Base-by-base conservation (phyloP, 2,329 filamentous ascomycete genomes). In the Fusarium keratoplasticum region DNA sequence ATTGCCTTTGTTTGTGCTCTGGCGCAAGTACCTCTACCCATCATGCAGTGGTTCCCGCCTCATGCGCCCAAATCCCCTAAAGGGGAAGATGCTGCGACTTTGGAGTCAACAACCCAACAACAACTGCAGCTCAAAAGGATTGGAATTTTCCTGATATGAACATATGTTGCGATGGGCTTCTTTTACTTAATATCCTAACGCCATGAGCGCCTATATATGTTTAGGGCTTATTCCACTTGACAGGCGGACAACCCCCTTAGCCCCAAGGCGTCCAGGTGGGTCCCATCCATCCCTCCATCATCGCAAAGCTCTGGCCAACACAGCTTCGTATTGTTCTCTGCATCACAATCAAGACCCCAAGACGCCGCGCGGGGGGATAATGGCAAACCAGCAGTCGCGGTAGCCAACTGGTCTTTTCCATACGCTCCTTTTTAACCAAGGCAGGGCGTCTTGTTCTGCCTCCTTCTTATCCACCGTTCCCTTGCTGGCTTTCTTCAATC, bases 291-390 rank as follows among this genome's bases (percentile, higher is more conserved):
- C 55, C 42, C 60, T 61, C 36, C 40, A 58, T 54, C 38, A 73
- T 69, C 35, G 38, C 71, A 69, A 61, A 73, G 63, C 72, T 68
- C 47, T 65, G 72, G 50, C 73, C 71, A 72, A 55, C 71, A 63
- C 61, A 68, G 62, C 66, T 74, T 79, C 61, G 63, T 75, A 79
- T 80, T 79, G 79, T 80, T 78, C 77, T 72, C 60, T 71, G 52
- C 68, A 54, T 74, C 74, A 79, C 76, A 79, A 79, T 73, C 69
- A 58, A 70, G 11, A 72, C 47, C 63, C 62, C 44, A 71, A 71
- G 69, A 71, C 74, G 73, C 75, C 70, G 67, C 69, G 36, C 25
- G 58, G n/a, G 66, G 58, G 65, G 52, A 75, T 62, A 76, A 75
- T 75, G 76, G 76, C 58, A 74, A 74, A 58, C 63, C 55, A 54